Evolutionary conservation across 2,329 filamentous ascomycete species (phyloP), one percentile per base, ranked within the genome.

Genomic region (Bipolaris oryzae): DNA sequence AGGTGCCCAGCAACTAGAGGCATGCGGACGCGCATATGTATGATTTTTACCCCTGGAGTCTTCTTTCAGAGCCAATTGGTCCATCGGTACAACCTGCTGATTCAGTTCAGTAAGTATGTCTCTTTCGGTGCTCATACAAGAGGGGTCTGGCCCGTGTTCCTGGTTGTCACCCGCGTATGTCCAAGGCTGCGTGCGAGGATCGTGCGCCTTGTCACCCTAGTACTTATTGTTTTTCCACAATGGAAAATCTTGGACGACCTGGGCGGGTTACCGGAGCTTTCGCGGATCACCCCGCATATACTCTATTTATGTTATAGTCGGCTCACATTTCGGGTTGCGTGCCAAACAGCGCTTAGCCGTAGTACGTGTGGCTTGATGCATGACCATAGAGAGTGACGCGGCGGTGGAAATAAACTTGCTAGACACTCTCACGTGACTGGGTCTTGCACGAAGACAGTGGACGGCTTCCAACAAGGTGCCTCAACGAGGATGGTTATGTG

Each of bases 241-340:
- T 50, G 15, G 34, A 18, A 46, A 21, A 25, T n/a, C 16, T 44
- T 37, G 45, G 41, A 56, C 45, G 35, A 34, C 18, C 13, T 15
- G 25, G 11, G 43, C n/a, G 49, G 58, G 44, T 46, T 42, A 38
- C 38, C 52, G 57, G 60, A 58, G 48, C 42, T 57, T 58, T 57
- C 11, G 28, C 20, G 13, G 31, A 28, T 48, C 28, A 55, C 57
- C 57, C 55, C 52, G 55, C 47, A 55, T 46, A 31, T 31, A 7
- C 28, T 31, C 4, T 31, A 31, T 31, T 31, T 2, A 31, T 31
- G 7, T 31, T 13, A 31, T 34, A 11, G 10, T 16, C 43, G 18
- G 13, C 13, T 13, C 15, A 37, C 13, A 7, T 44, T 31, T 34
- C 25, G 7, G 21, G 35, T 25, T 31, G 53, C 23, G 42, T 39